Conservation (phyloP, 1,284 basidiomycete species). For the Psilocybe mexicana region DNA sequence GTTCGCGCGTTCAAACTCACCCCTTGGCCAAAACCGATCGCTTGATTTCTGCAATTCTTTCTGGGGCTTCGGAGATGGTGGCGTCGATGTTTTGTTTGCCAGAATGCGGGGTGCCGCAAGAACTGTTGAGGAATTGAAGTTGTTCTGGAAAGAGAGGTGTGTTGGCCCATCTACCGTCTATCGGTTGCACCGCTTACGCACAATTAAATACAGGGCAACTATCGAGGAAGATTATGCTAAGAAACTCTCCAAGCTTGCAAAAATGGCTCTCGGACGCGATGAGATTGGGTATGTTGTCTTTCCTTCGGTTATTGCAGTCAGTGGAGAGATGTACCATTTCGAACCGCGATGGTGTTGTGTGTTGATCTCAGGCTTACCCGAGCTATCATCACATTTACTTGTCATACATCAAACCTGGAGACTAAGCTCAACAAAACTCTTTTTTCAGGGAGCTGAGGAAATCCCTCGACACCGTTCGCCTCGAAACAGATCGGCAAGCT, state of each 20-base stretch:
- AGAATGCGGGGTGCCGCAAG: constrained; percentile 84
- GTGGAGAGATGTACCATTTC: background rate
- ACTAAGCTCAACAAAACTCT: too few relatives aligned
- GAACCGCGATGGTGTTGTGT: background rate
- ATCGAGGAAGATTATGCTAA: constrained; percentile 98
- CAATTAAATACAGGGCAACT: constrained; percentile 49
- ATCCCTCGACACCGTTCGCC: constrained; percentile 75
- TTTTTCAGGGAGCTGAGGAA: constrained; percentile 72
- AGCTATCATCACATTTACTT: background rate
- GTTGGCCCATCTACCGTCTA: constrained; percentile 21
- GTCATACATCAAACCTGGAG: background rate
- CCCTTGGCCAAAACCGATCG: constrained; percentile 48
- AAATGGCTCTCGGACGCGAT: constrained; percentile 76
- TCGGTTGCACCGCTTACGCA: constrained; percentile 15
- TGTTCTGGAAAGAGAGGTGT: constrained; percentile 90
- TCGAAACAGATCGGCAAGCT: constrained; percentile 85
- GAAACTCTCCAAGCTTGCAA: constrained; percentile 81
- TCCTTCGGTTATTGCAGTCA: background rate
- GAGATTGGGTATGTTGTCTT: constrained; percentile 79
- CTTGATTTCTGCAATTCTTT: constrained; percentile 97
- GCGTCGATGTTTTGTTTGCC: constrained; percentile 88
- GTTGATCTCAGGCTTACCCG: background rate
- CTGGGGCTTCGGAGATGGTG: constrained; percentile 86
- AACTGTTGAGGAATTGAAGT: constrained; percentile 86
- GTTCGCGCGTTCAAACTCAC: constrained; percentile 58